phyloP scores from a whole-genome alignment of 768 basidiomycete species.

The Boletus patriciae region DNA sequence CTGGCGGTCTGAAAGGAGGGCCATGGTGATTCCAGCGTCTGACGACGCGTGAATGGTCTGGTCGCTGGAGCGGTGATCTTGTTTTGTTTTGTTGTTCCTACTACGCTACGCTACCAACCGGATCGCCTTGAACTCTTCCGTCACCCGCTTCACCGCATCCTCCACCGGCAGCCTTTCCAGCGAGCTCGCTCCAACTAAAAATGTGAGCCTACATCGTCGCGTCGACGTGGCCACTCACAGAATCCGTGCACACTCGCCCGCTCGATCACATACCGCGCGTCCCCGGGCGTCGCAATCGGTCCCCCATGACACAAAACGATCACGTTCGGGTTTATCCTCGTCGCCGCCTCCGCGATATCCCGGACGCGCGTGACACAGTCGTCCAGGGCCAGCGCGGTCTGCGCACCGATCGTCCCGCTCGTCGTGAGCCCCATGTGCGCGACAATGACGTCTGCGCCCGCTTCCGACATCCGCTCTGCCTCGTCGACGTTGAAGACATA shows the following conservation, averaged over 20 bases:
- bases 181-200: too few species aligned
- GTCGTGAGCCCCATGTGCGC: constrained; percentile 34
- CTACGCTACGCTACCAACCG: not conserved
- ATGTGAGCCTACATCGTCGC: too few species aligned
- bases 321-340: constrained; percentile 14
- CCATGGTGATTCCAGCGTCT: constrained; percentile 30
- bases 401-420: constrained; percentile 27
- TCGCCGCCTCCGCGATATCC: constrained; percentile 19
- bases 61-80: constrained; percentile 22
- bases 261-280: constrained; percentile 23
- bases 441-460: constrained; percentile 28
- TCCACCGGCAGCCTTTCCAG: constrained; percentile 17
- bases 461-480: constrained; percentile 24
- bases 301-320: constrained; percentile 28
- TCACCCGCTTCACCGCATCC: constrained; percentile 17
- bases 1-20: constrained; percentile 47
- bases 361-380: constrained; percentile 23
- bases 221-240: not conserved
- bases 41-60: constrained; percentile 15
- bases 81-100: constrained; percentile 35
- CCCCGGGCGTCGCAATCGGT: constrained; percentile 25
- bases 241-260: constrained; percentile 18
- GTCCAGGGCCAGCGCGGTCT: constrained; percentile 22
- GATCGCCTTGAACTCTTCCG: constrained; percentile 13
- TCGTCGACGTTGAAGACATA: constrained; percentile 31